Percentiles rank a stretch among this genome's conserved stretches.
Evolutionary conservation across 2,329 filamentous ascomycete genomes (phyloP).

Genomic region (Aspergillus pseudoviridinutans): DNA sequence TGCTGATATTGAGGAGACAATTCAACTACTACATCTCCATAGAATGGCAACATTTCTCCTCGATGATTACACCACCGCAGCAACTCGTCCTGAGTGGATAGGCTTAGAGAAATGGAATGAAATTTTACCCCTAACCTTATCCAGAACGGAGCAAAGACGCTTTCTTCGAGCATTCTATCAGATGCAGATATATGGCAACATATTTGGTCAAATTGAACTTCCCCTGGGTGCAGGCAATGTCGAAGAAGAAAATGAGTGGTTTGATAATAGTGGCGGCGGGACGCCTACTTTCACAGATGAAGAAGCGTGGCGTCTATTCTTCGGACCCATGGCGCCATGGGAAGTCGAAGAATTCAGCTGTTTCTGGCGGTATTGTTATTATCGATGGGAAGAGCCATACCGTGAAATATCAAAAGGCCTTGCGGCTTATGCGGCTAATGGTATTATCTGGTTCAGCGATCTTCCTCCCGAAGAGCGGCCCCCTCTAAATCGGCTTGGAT

Average conservation of each 20-base stretch:
- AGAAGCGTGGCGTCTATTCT: slow-evolving; percentile 15
- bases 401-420: slow-evolving; percentile 6
- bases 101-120: neutral
- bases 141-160: slow-evolving; percentile 8
- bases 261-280: neutral
- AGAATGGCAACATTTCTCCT: slow-evolving; percentile 5
- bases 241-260: neutral
- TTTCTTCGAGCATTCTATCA: slow-evolving; percentile 16
- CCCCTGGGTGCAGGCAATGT: neutral
- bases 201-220: slow-evolving; percentile 9
- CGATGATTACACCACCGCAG: slow-evolving; percentile 1
- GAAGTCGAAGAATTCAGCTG: slow-evolving; percentile 19
- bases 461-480: slow-evolving; percentile 4
- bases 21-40: slow-evolving; percentile 6
- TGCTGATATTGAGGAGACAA: slow-evolving; percentile 3
- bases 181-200: slow-evolving; percentile 12
- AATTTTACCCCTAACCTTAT: slow-evolving; percentile 4
- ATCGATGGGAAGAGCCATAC: neutral
- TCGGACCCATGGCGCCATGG: slow-evolving; percentile 18
- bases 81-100: slow-evolving; percentile 1
- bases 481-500: neutral
- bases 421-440: neutral
- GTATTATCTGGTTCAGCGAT: neutral
- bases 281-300: neutral
- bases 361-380: slow-evolving; percentile 9